Evolutionary conservation across 2,329 filamentous ascomycete species (phyloP), one percentile per base, ranked within the genome.

Genomic region (Leptographium flavum): DNA sequence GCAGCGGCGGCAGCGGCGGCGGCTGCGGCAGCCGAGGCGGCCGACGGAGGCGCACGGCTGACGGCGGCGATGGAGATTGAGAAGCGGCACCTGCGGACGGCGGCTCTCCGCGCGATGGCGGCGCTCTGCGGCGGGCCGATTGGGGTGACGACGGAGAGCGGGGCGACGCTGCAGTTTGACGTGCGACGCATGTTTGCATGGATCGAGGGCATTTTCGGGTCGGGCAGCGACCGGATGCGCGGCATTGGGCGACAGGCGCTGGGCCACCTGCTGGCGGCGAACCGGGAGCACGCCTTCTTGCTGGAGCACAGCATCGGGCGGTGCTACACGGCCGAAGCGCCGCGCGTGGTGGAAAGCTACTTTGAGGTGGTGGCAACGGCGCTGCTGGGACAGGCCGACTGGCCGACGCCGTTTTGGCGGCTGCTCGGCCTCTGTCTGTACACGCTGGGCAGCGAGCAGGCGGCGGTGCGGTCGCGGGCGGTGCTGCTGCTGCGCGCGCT

Each of bases 51-150:
- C 13, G 36, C 5, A 87, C 81, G 21, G 13, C 74, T 85, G 33
- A 90, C 85, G 21, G 88, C 88, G 23, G 84, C 87, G 1, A 92
- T 94, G 74, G 92, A 96, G 58, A 96, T 95, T 53, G 90, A 98
- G 63, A 96, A 94, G 66, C 80, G 85, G 50, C 93, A 94, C 57
- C 71, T 98, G 32, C 77, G 87, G 47, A 92, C 83, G 21, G 87
- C 92, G 27, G 90, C 92, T 2, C 69, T 98, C 37, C 94, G 88
- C 60, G 83, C 93, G 23, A 96, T 98, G 92, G 88, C 92, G 37
- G 80, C 87, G 3, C 71, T 98, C 6, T 98, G 92, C 58, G 87
- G 79, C 55, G 77, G 83, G 0, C 87, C 90, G 4, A 80, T 96
- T 47, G 87, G 79, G 51, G 82, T 94, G 51, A 87, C 81, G 1